Evolutionary conservation across 2,329 filamentous ascomycete species (phyloP), one percentile per base, ranked within the genome.

Genomic region (Paecilomyces sp.): DNA sequence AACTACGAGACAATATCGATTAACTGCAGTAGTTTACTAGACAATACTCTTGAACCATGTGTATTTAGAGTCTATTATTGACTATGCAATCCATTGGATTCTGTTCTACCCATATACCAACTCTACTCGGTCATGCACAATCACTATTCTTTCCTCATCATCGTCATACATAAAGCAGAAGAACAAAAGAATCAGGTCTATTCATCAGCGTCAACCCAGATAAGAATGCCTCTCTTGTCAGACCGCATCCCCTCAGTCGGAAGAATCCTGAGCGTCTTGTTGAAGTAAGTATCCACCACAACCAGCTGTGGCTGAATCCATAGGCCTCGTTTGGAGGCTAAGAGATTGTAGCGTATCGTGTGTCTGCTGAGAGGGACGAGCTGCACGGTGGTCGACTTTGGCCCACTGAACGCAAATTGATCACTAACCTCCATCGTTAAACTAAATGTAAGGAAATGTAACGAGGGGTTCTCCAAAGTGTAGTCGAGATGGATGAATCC

Each of bases 371-470:
- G 79, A 0, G 94, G 94, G 54, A 96, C 83, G 51, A 97, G 78
- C 69, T 94, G 91, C 57, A 97, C 67, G 1, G 88, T 88, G 12
- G 86, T 87, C 64, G 89, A 83, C 77, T 97, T 97, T 1, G 90
- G 81, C 0, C 94, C 94, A 7, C 90, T 92, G 74, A 99, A 97
- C 0, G 92, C 93, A 75, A 97, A 97, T 57, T 91, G 85, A 64
- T 96, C 91, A 71, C 86, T 93, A 2, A 92, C 89, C 66, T 99
- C 93, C 92, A 99, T 96, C 28, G 82, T 86, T 55, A 97, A 75
- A 31, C 90, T 92, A 76, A 99, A 99, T 0, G 92, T 96, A 56
- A 99, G 83, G 75, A 96, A 95, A 73, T 99, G 94, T 72, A 87
- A 89, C 0, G 93, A 97, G 0, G 92, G 90, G 72, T 99, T 99